These are phyloP conservation scores for Sutorius australiensis DNA, from an alignment of 768 basidiomycete species.

Conservation along the genomic window DNA sequence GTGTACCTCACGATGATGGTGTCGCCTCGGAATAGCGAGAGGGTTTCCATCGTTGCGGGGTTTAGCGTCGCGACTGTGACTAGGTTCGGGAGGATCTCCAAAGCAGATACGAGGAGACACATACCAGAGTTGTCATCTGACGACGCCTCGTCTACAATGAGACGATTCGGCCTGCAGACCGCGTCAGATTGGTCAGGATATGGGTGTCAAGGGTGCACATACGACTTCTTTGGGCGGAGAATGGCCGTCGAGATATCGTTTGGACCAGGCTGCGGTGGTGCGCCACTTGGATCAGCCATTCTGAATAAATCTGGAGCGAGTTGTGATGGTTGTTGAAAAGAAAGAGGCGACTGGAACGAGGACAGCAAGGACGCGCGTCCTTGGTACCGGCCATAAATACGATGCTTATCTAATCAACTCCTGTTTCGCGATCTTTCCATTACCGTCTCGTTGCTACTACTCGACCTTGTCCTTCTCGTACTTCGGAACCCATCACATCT, in stretches of 20 bases:
- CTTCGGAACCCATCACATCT: conserved; percentile 18
- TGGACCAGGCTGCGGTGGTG: conserved; percentile 75
- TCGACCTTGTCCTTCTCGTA: conserved; percentile 15
- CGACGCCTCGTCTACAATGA: conserved; percentile 93
- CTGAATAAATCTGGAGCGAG: conserved; percentile 8
- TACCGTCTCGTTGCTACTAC: conserved; percentile 3
- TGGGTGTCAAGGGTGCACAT: conserved; percentile 33
- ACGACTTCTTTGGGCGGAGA: conserved; percentile 97
- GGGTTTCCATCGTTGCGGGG: conserved; percentile 93
- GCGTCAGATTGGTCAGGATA: conserved; percentile 14
- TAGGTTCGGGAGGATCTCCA: conserved; percentile 15
- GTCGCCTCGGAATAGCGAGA: conserved; percentile 94
- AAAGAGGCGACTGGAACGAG: conserved; percentile 5
- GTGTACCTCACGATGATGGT: conserved; percentile 88
- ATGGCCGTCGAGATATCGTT: conserved; percentile 95
- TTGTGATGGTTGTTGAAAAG: conserved; percentile 9
- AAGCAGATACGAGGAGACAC: conserved; percentile 14
- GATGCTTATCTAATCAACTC: conserved; percentile 13
- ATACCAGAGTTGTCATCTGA: conserved; percentile 94
- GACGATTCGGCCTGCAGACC: conserved; percentile 82
- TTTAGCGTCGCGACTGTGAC: conserved; percentile 83
- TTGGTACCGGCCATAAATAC: conserved; percentile 12
- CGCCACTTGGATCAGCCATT: conserved; percentile 82
- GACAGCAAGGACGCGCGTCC: conserved; percentile 32
- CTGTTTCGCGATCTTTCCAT: conserved; percentile 14